Base-by-base conservation (phyloP, 352 stramenopile species). In the Pythium vanterpoolii region DNA sequence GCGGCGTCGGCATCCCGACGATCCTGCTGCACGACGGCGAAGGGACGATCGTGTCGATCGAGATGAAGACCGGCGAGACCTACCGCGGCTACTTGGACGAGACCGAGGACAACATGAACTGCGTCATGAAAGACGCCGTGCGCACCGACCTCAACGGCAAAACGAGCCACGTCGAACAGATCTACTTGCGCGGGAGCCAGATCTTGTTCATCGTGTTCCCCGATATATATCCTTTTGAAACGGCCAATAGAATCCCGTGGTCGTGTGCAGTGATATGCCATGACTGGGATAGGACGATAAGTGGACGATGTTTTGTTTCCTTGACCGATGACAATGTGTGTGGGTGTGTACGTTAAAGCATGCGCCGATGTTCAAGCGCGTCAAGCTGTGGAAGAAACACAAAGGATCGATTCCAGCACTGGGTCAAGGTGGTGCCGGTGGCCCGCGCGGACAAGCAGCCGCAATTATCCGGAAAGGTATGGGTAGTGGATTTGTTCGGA, bases 101-200 rank as follows among this genome's bases (percentile, higher is more conserved):
- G 72, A 90, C 82, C 9, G 86, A 95, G 64, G 86, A 95, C 73
- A 95, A 93, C 72, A 95, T 95, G 86, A 95, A 95, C 71, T 95
- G 86, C 74, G 69, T 92, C 66, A 76, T 95, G 67, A 93, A 87
- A 53, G 86, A 95, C 63, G 86, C 78, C n/a, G 83, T 90, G 47
- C 79, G 78, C 62, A 95, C 83, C 10, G 79, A 93, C 56, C 71
- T 89, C 55, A 80, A 91, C 52, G 86, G 86, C 73, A 91, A 89
- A 59, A 90, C 76, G 19, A 81, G 76, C 23, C 75, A 86, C 36
- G 72, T 91, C 59, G 86, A 95, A 69, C 86, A 92, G 52, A 71
- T 95, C 26, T 95, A 93, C 53, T 44, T 95, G 38, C 83, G 86
- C 48, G 86, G 86, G 67, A 89, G 77, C 65, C 86, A 95, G 64